A percentile compares a stretch with the other conserved stretches of the same genome.
Evolutionary conservation across 1,284 basidiomycete genomes (phyloP).

Genomic region (Flammula alnicola): DNA sequence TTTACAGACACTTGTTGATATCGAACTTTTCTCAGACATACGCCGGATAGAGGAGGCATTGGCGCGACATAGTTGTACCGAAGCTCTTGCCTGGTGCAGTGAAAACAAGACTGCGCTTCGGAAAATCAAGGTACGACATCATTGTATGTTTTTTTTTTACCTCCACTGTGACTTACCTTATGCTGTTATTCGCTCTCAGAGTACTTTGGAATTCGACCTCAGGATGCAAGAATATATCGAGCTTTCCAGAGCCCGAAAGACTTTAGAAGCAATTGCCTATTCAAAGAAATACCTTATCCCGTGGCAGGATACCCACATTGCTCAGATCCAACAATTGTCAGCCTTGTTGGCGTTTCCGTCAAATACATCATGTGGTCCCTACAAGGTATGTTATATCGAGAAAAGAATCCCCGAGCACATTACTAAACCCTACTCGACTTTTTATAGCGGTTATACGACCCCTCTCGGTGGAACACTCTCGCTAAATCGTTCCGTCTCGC

Average conservation of each 20-base stretch:
- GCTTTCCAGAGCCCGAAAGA: constrained; percentile 73
- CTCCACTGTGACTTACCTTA: background rate
- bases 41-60: constrained; percentile 85
- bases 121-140: constrained; percentile 78
- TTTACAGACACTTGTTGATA: constrained; percentile 75
- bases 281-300: constrained; percentile 79
- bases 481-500: constrained; percentile 81
- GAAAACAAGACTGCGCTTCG: constrained; percentile 94
- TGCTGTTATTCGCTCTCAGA: constrained; percentile 53
- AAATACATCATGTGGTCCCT: constrained; percentile 68
- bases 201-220: constrained; percentile 94
- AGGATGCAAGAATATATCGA: constrained; percentile 97
- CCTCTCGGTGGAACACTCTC: constrained; percentile 75
- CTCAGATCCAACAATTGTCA: constrained; percentile 79
- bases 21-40: constrained; percentile 91
- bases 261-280: constrained; percentile 84
- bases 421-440: background rate
- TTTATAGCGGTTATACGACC: constrained; percentile 79
- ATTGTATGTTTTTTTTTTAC: background rate
- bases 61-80: constrained; percentile 74
- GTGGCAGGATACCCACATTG: constrained; percentile 83
- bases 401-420: background rate
- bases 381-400: constrained; percentile 55
- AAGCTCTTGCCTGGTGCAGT: constrained; percentile 93
- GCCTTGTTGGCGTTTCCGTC: constrained; percentile 78